Evolutionary conservation across 2,329 filamentous ascomycete species (phyloP).

Genomic region (Aspergillus luchuensis): DNA sequence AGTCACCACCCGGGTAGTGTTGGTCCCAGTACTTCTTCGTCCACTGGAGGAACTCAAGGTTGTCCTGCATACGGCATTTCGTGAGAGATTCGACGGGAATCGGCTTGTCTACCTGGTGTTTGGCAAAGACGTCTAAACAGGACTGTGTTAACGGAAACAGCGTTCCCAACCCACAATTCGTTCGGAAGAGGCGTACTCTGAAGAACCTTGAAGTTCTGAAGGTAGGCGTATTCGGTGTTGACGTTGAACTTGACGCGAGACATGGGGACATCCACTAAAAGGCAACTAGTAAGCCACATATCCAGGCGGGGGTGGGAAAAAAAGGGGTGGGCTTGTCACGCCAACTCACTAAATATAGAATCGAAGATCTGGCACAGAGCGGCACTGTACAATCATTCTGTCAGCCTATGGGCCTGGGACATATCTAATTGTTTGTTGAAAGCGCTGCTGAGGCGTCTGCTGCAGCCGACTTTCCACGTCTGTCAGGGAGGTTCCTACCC

Average conservation of each 20-base stretch:
- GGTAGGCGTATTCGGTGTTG: slow-evolving; percentile 93
- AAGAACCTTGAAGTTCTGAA: slow-evolving; percentile 97
- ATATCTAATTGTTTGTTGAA: not conserved
- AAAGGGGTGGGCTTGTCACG: not conserved
- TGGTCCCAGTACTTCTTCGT: slow-evolving; percentile 97
- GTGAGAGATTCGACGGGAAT: slow-evolving; percentile 85
- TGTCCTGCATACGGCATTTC: slow-evolving; percentile 99
- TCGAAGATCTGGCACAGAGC: slow-evolving; percentile 97
- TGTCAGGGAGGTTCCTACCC: slow-evolving; percentile 62
- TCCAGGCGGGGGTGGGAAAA: not conserved
- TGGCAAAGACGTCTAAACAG: slow-evolving; percentile 69
- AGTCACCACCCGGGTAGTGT: slow-evolving; percentile 95
- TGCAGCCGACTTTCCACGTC: not conserved
- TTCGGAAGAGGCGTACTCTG: slow-evolving; percentile 68
- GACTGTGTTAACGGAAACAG: slow-evolving; percentile 5
- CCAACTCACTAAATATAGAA: slow-evolving; percentile 78
- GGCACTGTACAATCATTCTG: slow-evolving; percentile 60
- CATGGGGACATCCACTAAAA: slow-evolving; percentile 83
- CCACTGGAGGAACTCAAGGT: slow-evolving; percentile 98
- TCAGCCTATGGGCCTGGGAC: slow-evolving; percentile 12
- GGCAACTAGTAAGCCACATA: slow-evolving; percentile 10
- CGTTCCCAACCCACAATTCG: slow-evolving; percentile 1
- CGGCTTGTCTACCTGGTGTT: slow-evolving; percentile 84
- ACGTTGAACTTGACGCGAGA: slow-evolving; percentile 96
- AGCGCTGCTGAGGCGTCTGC: not conserved